phyloP scores from a whole-genome alignment of 768 basidiomycete species.

The Amanita subjunquillea region DNA sequence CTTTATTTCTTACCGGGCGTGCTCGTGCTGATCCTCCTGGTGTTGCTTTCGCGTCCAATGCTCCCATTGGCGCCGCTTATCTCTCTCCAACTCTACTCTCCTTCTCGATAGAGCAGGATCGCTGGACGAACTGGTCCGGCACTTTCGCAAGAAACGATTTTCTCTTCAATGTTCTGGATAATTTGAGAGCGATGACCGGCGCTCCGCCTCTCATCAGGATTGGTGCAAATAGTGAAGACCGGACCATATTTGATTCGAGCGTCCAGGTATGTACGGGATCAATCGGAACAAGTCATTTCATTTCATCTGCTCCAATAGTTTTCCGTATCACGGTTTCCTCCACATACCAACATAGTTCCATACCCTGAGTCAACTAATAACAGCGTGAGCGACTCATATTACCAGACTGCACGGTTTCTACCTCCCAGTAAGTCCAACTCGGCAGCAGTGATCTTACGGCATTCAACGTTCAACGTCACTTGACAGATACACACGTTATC shows the following conservation, averaged over 20 bases:
- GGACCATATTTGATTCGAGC: constrained; percentile 40
- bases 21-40: constrained; percentile 11
- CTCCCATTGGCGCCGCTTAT: constrained; percentile 23
- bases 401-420: constrained; percentile 39
- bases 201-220: constrained; percentile 47
- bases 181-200: constrained; percentile 42
- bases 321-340: constrained; percentile 39
- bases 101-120: constrained; percentile 62
- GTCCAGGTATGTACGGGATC: constrained; percentile 26
- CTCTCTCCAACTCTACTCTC: constrained; percentile 42
- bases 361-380: constrained; percentile 62
- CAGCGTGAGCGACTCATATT: constrained; percentile 48
- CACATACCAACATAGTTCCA: constrained; percentile 35
- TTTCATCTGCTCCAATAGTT: constrained; percentile 19
- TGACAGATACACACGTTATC: constrained; percentile 45
- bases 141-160: constrained; percentile 42
- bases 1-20: neutral
- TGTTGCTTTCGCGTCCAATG: constrained; percentile 29
- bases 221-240: constrained; percentile 48
- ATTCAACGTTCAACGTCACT: neutral
- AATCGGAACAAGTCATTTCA: neutral
- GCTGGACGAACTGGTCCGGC: constrained; percentile 63
- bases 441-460: neutral
- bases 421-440: constrained; percentile 27
- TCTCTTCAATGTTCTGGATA: constrained; percentile 49